These are phyloP conservation scores for Rhizopogon parksii DNA, from an alignment of 1,284 basidiomycete genomes.

Conservation along the genomic window DNA sequence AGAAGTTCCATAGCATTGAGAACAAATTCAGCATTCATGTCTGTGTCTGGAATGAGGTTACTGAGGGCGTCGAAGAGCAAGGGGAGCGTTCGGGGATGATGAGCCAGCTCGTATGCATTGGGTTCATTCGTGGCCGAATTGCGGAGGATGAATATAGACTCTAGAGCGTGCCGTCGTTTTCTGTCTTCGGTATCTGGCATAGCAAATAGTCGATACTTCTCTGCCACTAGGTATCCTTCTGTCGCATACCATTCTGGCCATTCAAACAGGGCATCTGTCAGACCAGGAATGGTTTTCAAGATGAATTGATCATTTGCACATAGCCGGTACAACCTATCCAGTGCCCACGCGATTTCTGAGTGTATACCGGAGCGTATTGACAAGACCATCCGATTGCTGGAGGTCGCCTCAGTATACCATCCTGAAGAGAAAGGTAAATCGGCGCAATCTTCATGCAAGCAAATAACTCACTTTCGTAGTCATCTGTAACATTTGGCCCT, in stretches of 20 bases:
- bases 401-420: slow-evolving; percentile 69
- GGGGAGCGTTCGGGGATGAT: slow-evolving; percentile 50
- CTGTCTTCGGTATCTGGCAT: slow-evolving; percentile 40
- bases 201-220: slow-evolving; percentile 46
- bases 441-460: slow-evolving; percentile 1
- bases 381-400: slow-evolving; percentile 76
- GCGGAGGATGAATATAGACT: slow-evolving; percentile 70
- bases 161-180: slow-evolving; percentile 60
- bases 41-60: slow-evolving; percentile 47
- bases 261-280: slow-evolving; percentile 73
- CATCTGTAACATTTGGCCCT: slow-evolving; percentile 54
- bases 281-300: slow-evolving; percentile 61
- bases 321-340: slow-evolving; percentile 72
- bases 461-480: slow-evolving; percentile 59
- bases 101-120: slow-evolving; percentile 56
- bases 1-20: slow-evolving; percentile 64
- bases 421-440: slow-evolving; percentile 35
- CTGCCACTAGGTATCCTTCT: slow-evolving; percentile 42
- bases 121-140: slow-evolving; percentile 65
- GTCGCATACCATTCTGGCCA: slow-evolving; percentile 73
- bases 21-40: slow-evolving; percentile 62
- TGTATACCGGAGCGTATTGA: slow-evolving; percentile 71
- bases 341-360: slow-evolving; percentile 72
- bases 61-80: slow-evolving; percentile 54
- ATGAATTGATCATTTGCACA: slow-evolving; percentile 68